Evolutionary conservation across 192 early-diverging fungal genomes (phyloP), one percentile per base, ranked within the genome.

Genomic region (Rhizophlyctis rosea): DNA sequence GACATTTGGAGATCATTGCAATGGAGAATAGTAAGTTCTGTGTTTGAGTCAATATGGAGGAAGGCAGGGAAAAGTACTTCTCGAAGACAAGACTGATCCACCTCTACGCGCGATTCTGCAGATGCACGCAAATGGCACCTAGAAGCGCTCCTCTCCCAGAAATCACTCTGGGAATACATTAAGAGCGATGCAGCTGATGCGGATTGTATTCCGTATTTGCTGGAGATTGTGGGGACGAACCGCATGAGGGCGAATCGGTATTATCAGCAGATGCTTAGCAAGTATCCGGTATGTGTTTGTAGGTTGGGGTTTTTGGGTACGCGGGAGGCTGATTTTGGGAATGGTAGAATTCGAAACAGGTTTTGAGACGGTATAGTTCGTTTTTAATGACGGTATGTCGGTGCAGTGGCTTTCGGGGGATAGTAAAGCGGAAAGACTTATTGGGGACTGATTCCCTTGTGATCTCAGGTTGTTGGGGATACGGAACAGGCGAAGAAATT

Each of bases 161-260:
- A 59, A n/a, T 3, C 50, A 7, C 49, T 67, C 9, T 67, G 65
- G 65, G 44, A 59, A 48, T 67, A 67, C 34, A 34, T 57, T 47
- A 47, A 29, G 24, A 50, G 47, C 13, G 65, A 67, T 23, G 34
- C 32, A 34, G 21, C 23, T 11, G 11, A 44, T 13, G 9, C 44
- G 16, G 48, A 21, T 21, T 33, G 57, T 32, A 16, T 67, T 0
- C 65, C 65, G 14, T 67, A 52, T 53, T 29, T 67, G 16, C 50
- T 67, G 24, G 65, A 59, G n/a, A 3, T 9, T 27, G 28, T 67
- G 1, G 65, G 29, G 5, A 29, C 4, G 13, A 67, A 59, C 34
- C 25, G 48, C 1, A 5, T 27, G 18, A 59, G 23, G 48, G 56
- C 56, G 4, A 34, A 33, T 25, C 11, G 23, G 9, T 18, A 49